These are phyloP conservation scores for Pestalotiopsis sp. DNA, from an alignment of 2,329 filamentous ascomycete species.

Conservation along the genomic window DNA sequence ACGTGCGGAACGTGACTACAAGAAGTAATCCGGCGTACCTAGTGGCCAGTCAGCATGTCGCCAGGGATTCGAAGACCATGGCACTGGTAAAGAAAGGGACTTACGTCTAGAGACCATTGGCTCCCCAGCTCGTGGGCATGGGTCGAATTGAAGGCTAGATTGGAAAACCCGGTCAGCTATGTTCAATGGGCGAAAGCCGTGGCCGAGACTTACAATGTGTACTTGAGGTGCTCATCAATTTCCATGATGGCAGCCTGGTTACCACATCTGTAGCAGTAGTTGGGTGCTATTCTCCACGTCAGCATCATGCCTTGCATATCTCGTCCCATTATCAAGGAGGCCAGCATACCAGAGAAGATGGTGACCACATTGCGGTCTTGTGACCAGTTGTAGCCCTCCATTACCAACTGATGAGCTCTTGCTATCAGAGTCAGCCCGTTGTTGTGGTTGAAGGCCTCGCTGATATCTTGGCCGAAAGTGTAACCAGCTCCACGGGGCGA, in stretches of 20 bases:
- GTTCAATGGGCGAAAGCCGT: neutral
- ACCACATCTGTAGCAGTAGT: constrained; percentile 98
- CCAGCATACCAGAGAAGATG: constrained; percentile 83
- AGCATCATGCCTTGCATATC: neutral
- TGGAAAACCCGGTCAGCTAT: neutral
- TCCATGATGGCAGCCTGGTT: constrained; percentile 99
- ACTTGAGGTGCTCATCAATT: constrained; percentile 98
- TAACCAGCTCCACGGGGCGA: constrained; percentile 93
- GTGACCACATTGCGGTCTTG: constrained; percentile 98
- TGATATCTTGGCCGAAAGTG: constrained; percentile 96
- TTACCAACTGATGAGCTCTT: constrained; percentile 95
- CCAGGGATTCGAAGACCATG: neutral
- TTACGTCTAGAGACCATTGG: constrained; percentile 95
- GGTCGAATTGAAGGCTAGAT: constrained; percentile 94
- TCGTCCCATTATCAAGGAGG: neutral
- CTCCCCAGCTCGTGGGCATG: constrained; percentile 94
- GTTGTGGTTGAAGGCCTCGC: constrained; percentile 98
- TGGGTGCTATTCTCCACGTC: constrained; percentile 59
- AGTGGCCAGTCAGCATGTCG: constrained; percentile 19
- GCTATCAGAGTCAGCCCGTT: constrained; percentile 96
- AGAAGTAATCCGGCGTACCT: constrained; percentile 97
- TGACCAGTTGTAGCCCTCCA: constrained; percentile 99
- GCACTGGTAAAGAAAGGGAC: constrained; percentile 27
- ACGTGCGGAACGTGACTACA: constrained; percentile 54
- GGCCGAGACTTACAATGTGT: constrained; percentile 84